These are phyloP conservation scores for Rubia tinctorum DNA, from an alignment of 305 asterid species.

Conservation along the genomic window DNA sequence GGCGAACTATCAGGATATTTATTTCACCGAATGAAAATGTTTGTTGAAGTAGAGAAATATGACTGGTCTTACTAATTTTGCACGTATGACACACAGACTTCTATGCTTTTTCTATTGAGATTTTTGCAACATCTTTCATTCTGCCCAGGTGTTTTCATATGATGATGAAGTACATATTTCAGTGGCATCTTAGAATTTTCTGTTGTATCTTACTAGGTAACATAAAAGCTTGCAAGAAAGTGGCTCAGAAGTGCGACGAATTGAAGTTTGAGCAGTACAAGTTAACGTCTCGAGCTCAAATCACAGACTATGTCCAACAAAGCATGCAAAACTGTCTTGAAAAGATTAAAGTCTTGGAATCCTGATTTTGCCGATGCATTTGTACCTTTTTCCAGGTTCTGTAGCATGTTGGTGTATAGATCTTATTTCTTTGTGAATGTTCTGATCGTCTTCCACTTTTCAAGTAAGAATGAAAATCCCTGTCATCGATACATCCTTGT, in stretches of 20 bases:
- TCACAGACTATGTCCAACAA: constrained; percentile 38
- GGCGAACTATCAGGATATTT: background rate
- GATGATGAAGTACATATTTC: background rate
- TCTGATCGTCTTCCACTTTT: background rate
- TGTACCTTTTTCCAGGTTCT: background rate
- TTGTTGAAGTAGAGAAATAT: background rate
- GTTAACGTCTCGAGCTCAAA: constrained; percentile 41
- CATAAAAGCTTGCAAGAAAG: constrained; percentile 68
- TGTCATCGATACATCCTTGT: background rate
- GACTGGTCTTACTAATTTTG: background rate
- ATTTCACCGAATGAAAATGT: background rate
- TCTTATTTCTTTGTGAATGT: background rate
- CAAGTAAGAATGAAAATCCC: background rate
- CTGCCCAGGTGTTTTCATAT: background rate
- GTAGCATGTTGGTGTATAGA: no score
- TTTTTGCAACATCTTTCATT: background rate
- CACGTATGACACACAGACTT: background rate
- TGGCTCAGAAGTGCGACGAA: constrained; percentile 77
- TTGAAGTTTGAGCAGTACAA: constrained; percentile 70
- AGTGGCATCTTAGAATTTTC: background rate
- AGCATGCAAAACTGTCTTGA: constrained; percentile 69
- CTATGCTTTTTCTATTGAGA: background rate
- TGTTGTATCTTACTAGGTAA: constrained; percentile 46
- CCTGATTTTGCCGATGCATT: constrained; percentile 18
- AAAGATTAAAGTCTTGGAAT: constrained; percentile 69